phyloP scores from a whole-genome alignment of 2,329 filamentous ascomycete genomes.

The Phaeosphaeria sp. region DNA sequence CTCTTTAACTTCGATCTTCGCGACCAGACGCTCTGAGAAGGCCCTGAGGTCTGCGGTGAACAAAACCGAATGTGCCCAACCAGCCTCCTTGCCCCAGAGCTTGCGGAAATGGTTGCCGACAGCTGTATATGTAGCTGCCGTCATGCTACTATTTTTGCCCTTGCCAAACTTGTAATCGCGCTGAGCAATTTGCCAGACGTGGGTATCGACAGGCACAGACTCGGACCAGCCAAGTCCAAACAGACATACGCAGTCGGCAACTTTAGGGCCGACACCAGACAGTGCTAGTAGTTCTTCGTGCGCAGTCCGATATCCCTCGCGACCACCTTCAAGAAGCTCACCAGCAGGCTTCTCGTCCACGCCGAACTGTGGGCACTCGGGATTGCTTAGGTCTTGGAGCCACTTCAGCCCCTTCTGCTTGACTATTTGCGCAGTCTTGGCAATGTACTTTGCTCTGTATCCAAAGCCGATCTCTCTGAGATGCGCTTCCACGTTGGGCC shows the following conservation, averaged over 20 bases:
- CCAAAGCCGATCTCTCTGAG: conserved; percentile 88
- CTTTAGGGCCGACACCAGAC: conserved; percentile 93
- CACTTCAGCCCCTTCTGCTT: conserved; percentile 71
- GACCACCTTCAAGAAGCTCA: conserved; percentile 57
- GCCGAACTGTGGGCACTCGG: conserved; percentile 69
- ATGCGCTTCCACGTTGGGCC: conserved; percentile 76
- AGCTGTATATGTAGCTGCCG: conserved; percentile 85
- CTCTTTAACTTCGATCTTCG: conserved; percentile 57
- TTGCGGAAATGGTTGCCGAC: conserved; percentile 87
- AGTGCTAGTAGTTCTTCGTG: conserved; percentile 80
- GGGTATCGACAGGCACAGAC: conserved; percentile 93
- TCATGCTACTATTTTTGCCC: conserved; percentile 82
- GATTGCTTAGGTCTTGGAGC: conserved; percentile 80
- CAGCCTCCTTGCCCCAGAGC: conserved; percentile 91
- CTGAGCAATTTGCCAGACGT: conserved; percentile 97
- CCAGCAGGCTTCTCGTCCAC: conserved; percentile 51
- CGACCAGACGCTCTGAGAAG: conserved; percentile 73
- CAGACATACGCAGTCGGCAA: conserved; percentile 93
- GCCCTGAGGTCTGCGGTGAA: conserved; percentile 91
- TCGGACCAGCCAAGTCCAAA: conserved; percentile 98
- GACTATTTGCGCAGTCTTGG: conserved; percentile 80
- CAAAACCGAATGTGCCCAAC: conserved; percentile 96
- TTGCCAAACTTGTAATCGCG: conserved; percentile 93
- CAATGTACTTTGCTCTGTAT: conserved; percentile 92
- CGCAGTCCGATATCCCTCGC: conserved; percentile 76